A percentile compares a stretch with the other conserved stretches of the same genome.
These are phyloP conservation scores for Fusarium brachygibbosum DNA, from an alignment of 2,329 filamentous ascomycete species.

Conservation along the genomic window DNA sequence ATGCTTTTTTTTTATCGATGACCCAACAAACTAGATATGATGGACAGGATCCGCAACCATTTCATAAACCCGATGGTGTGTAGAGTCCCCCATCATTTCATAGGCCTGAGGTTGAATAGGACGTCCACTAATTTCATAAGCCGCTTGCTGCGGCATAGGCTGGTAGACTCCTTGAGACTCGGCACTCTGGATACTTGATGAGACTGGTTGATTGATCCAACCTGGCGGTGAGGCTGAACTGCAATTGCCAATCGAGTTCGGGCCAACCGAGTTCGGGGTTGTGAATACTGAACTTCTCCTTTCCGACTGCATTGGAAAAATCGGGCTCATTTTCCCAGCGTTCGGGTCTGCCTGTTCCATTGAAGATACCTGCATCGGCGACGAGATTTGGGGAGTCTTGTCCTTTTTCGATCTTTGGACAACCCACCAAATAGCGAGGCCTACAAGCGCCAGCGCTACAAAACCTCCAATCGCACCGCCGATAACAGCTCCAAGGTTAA, in stretches of 20 bases:
- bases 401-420: neutral
- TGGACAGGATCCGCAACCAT: neutral
- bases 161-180: neutral
- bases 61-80: constrained; percentile 1
- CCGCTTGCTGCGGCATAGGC: neutral
- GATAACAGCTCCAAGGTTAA: neutral
- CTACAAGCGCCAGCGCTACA: neutral
- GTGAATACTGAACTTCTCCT: constrained; percentile 1
- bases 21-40: neutral
- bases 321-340: neutral
- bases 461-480: constrained; percentile 1
- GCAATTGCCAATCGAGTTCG: neutral
- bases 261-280: too few relatives aligned
- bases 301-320: neutral
- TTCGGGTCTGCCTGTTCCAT: neutral
- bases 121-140: constrained; percentile 1
- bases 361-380: neutral
- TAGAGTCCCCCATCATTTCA: neutral
- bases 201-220: constrained; percentile 2
- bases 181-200: neutral
- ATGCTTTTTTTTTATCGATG: neutral
- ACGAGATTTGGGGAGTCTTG: neutral
- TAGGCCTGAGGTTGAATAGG: neutral
- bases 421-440: neutral
- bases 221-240: neutral